Evolutionary conservation across 1,284 basidiomycete genomes (phyloP).

Genomic region (Austroboletus novae-zelandiae): DNA sequence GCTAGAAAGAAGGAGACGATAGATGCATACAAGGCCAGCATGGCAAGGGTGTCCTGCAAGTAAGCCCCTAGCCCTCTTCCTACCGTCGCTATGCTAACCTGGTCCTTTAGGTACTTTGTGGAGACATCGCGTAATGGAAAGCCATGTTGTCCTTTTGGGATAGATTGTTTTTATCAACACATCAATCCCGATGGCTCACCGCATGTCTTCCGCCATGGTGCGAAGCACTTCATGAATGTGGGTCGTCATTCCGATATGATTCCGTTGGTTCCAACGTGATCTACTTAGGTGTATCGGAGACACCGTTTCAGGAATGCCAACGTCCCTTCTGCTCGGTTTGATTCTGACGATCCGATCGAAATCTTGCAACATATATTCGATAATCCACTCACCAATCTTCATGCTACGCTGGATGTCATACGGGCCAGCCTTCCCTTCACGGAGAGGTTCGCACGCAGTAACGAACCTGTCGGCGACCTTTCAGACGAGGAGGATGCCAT

Average conservation of each 20-base stretch:
- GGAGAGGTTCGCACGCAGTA: constrained; percentile 15
- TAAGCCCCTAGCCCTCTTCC: constrained; percentile 31
- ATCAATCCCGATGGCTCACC: constrained; percentile 60
- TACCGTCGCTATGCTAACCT: constrained; percentile 1
- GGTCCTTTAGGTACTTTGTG: constrained; percentile 56
- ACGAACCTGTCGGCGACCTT: constrained; percentile 6
- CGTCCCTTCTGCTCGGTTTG: constrained; percentile 18
- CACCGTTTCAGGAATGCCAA: constrained; percentile 19
- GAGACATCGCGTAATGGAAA: constrained; percentile 41
- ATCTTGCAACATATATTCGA: constrained; percentile 29
- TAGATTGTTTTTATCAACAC: constrained; percentile 76
- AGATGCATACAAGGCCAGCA: constrained; percentile 64
- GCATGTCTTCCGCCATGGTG: constrained; percentile 53
- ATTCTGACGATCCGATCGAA: constrained; percentile 29
- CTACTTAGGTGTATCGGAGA: constrained; percentile 26
- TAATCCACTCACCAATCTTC: constrained; percentile 30
- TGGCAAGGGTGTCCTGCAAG: constrained; percentile 65
- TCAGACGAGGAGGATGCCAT: constrained; percentile 10
- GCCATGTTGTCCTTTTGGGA: constrained; percentile 69
- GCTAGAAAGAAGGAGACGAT: constrained; percentile 50
- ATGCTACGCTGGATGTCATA: constrained; percentile 32
- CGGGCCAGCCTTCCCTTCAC: constrained; percentile 33
- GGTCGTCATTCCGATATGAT: constrained; percentile 4
- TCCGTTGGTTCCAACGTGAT: neutral
- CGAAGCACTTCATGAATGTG: constrained; percentile 51